Evolutionary conservation across 2,329 filamentous ascomycete species (phyloP).

Genomic region (Microcera coccophila): DNA sequence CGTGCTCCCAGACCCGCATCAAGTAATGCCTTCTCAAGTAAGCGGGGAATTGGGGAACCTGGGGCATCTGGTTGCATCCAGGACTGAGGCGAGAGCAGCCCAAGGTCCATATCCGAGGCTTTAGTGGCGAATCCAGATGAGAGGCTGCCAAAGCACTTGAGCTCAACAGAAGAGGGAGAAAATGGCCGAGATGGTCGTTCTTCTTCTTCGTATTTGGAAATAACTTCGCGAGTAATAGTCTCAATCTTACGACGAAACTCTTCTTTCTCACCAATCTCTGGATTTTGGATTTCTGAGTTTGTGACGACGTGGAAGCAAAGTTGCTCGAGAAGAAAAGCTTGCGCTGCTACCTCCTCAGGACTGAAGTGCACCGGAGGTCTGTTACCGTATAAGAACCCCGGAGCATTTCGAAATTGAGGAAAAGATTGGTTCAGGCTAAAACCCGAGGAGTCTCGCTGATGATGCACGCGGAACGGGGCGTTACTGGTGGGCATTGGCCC

Average conservation of each 20-base stretch:
- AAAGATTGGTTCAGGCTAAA: conserved; percentile 1
- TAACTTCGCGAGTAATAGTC: conserved; percentile 56
- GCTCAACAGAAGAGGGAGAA: conserved; percentile 53
- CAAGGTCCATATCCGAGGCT: conserved; percentile 87
- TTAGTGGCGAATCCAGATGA: conserved; percentile 82
- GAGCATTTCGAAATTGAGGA: conserved; percentile 10
- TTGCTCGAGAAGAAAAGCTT: conserved; percentile 47
- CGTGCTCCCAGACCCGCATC: conserved; percentile 70
- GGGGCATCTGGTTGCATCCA: conserved; percentile 48
- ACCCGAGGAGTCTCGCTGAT: background rate
- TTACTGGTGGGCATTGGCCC: conserved; percentile 27
- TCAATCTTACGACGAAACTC: conserved; percentile 64
- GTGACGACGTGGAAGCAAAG: conserved; percentile 46
- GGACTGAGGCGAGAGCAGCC: conserved; percentile 64
- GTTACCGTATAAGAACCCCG: conserved; percentile 18
- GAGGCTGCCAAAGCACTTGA: conserved; percentile 79
- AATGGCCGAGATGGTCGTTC: conserved; percentile 43
- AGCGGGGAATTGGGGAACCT: conserved; percentile 63
- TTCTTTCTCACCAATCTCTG: conserved; percentile 68
- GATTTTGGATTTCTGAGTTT: conserved; percentile 57
- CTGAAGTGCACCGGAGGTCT: conserved; percentile 29
- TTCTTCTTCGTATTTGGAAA: conserved; percentile 50
- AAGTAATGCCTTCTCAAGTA: conserved; percentile 72
- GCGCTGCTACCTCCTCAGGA: conserved; percentile 46
- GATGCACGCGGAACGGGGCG: conserved; percentile 4